phyloP scores from a whole-genome alignment of 805 yeast species.

The Wickerhamiella sorbophila region DNA sequence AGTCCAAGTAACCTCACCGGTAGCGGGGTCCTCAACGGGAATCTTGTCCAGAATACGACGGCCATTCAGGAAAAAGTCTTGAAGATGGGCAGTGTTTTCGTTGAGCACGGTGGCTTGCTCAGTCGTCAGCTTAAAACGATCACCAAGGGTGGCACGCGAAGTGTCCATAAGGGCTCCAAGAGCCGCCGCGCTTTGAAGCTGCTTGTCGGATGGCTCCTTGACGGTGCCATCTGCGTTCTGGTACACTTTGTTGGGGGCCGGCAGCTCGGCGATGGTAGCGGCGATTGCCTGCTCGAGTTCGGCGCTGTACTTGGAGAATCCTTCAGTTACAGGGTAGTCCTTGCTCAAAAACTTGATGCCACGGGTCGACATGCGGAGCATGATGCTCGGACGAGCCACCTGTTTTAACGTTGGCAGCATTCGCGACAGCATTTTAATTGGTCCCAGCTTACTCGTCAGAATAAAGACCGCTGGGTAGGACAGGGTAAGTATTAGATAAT shows the following conservation, averaged over 20 bases:
- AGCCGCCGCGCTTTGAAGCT: slow-evolving; percentile 57
- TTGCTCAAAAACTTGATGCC: slow-evolving; percentile 18
- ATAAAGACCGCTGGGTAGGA: neutral
- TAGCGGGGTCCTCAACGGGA: slow-evolving; percentile 64
- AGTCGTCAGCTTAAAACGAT: slow-evolving; percentile 34
- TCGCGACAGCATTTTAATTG: slow-evolving; percentile 1
- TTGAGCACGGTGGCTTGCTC: slow-evolving; percentile 41
- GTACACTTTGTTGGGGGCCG: slow-evolving; percentile 51
- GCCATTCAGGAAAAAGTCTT: slow-evolving; percentile 36
- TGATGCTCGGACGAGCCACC: neutral
- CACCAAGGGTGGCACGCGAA: slow-evolving; percentile 39
- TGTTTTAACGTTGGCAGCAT: neutral
- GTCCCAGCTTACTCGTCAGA: neutral
- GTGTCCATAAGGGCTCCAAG: slow-evolving; percentile 45
- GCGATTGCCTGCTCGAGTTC: slow-evolving; percentile 49
- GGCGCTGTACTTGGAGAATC: slow-evolving; percentile 15
- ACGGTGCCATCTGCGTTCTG: slow-evolving; percentile 65
- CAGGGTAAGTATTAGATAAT: neutral
- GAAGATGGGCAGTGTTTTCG: slow-evolving; percentile 48
- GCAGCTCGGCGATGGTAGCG: slow-evolving; percentile 43
- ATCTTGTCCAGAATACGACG: slow-evolving; percentile 67
- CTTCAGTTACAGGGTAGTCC: slow-evolving; percentile 23
- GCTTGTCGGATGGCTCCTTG: slow-evolving; percentile 53
- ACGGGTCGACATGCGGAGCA: slow-evolving; percentile 4
- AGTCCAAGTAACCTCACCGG: slow-evolving; percentile 70